Percentiles rank a stretch among this genome's conserved stretches.
Evolutionary conservation across 2,329 filamentous ascomycete genomes (phyloP).

Genomic region (Akanthomyces muscarius): DNA sequence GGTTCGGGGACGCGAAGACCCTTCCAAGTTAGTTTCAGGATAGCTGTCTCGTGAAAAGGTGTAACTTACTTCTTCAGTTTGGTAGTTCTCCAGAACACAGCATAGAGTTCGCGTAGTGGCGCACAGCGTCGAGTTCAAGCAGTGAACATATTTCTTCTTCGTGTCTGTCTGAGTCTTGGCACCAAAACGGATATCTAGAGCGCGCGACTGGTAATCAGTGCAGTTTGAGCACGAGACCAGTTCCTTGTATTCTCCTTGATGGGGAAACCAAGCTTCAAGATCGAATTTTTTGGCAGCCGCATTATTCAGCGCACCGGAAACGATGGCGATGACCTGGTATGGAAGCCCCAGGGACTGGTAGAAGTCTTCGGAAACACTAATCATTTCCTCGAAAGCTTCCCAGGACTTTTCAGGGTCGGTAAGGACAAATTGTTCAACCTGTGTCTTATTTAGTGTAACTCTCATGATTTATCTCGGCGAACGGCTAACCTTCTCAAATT

Average conservation of each 20-base stretch:
- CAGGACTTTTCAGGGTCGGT: constrained; percentile 87
- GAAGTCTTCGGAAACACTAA: constrained; percentile 85
- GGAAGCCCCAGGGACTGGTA: constrained; percentile 86
- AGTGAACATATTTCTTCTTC: constrained; percentile 91
- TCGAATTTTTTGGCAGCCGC: constrained; percentile 82
- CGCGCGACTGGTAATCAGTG: constrained; percentile 93
- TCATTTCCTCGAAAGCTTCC: constrained; percentile 93
- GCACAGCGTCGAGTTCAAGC: constrained; percentile 82
- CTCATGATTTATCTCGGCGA: neutral
- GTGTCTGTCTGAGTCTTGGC: constrained; percentile 79
- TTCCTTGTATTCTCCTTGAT: constrained; percentile 97
- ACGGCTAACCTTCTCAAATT: constrained; percentile 77
- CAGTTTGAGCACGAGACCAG: constrained; percentile 97
- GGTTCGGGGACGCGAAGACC: constrained; percentile 78
- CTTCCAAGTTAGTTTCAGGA: constrained; percentile 32
- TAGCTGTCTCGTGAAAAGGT: neutral
- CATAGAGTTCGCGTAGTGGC: constrained; percentile 90
- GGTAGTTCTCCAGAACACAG: constrained; percentile 95
- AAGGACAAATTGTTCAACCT: constrained; percentile 72
- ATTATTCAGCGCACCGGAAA: constrained; percentile 90
- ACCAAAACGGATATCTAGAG: constrained; percentile 88
- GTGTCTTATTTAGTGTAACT: neutral
- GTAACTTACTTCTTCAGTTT: constrained; percentile 70
- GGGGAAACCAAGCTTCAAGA: constrained; percentile 93
- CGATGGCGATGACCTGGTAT: constrained; percentile 89